Evolutionary conservation across 2,329 filamentous ascomycete genomes (phyloP).

Genomic region (Zelopaecilomyces penicillatus): DNA sequence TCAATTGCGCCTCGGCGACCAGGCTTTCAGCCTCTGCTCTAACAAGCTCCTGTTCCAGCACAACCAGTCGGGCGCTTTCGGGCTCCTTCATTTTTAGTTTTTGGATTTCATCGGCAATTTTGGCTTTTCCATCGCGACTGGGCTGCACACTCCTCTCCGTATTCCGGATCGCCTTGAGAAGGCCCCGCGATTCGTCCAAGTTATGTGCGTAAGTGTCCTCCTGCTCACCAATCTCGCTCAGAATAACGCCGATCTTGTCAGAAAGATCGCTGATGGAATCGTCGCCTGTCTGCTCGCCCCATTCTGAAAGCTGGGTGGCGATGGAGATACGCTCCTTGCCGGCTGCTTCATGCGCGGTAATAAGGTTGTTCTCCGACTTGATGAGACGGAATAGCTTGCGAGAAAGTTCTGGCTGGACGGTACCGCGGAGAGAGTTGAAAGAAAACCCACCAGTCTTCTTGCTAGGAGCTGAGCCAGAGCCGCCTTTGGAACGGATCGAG

Average conservation of each 20-base stretch:
- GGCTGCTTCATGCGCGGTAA: slow-evolving; percentile 75
- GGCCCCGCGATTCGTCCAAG: slow-evolving; percentile 72
- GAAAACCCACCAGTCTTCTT: slow-evolving; percentile 51
- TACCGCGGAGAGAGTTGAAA: slow-evolving; percentile 77
- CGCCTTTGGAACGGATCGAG: slow-evolving; percentile 57
- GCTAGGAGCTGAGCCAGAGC: slow-evolving; percentile 13
- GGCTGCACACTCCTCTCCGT: slow-evolving; percentile 94
- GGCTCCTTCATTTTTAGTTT: slow-evolving; percentile 90
- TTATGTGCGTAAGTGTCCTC: slow-evolving; percentile 82
- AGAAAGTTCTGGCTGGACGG: slow-evolving; percentile 78
- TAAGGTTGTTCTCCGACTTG: slow-evolving; percentile 87
- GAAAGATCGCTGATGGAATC: slow-evolving; percentile 82
- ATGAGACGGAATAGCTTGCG: slow-evolving; percentile 86
- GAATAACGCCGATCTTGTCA: slow-evolving; percentile 88
- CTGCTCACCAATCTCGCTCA: slow-evolving; percentile 89
- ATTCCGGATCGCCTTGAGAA: slow-evolving; percentile 89
- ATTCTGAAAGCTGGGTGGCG: slow-evolving; percentile 86
- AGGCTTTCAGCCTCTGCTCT: slow-evolving; percentile 91
- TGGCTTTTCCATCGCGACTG: slow-evolving; percentile 74
- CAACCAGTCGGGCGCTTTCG: slow-evolving; percentile 68
- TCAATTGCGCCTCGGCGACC: slow-evolving; percentile 92
- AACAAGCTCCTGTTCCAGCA: slow-evolving; percentile 92
- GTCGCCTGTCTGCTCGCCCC: slow-evolving; percentile 88
- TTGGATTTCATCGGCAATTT: slow-evolving; percentile 87
- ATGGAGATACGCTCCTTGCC: slow-evolving; percentile 77